A percentile compares a stretch with the other conserved stretches of the same genome.
Conservation (phyloP, 2,329 filamentous ascomycete species). For the Ilyonectria destructans region DNA sequence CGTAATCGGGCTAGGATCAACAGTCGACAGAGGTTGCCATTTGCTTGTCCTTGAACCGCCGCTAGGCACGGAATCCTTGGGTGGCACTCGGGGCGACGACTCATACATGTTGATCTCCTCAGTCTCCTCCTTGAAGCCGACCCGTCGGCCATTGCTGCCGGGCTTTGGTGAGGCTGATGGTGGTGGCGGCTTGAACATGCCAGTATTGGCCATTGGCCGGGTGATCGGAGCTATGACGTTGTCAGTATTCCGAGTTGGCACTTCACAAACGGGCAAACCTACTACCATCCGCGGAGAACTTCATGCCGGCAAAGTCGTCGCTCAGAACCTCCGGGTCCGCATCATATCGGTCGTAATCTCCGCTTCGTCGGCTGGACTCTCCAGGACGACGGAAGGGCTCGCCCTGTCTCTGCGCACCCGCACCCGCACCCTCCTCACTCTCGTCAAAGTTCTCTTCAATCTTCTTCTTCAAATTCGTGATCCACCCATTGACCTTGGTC, state of each 20-base stretch:
- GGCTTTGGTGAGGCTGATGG: constrained; percentile 68
- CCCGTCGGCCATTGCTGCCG: constrained; percentile 64
- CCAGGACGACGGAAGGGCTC: constrained; percentile 67
- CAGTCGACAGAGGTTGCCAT: constrained; percentile 93
- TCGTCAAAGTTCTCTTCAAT: constrained; percentile 91
- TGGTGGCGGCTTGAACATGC: constrained; percentile 82
- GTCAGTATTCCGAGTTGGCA: constrained; percentile 36
- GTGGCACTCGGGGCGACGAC: constrained; percentile 70
- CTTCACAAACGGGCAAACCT: constrained; percentile 51
- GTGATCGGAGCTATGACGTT: constrained; percentile 56
- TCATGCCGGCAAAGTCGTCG: constrained; percentile 88
- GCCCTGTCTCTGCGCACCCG: constrained; percentile 50
- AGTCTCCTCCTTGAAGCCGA: constrained; percentile 74
- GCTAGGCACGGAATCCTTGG: constrained; percentile 64
- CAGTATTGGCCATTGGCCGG: constrained; percentile 81
- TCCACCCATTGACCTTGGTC: constrained; percentile 93
- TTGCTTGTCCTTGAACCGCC: constrained; percentile 85
- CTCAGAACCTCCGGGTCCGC: constrained; percentile 92
- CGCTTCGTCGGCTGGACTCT: constrained; percentile 80
- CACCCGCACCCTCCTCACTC: constrained; percentile 70
- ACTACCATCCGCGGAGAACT: constrained; percentile 76
- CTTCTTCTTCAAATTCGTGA: constrained; percentile 91
- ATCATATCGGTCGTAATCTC: constrained; percentile 93
- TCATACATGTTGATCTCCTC: constrained; percentile 88
- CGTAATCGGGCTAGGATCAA: constrained; percentile 85